phyloP scores from a whole-genome alignment of 768 basidiomycete genomes.

The Mycena maculata region DNA sequence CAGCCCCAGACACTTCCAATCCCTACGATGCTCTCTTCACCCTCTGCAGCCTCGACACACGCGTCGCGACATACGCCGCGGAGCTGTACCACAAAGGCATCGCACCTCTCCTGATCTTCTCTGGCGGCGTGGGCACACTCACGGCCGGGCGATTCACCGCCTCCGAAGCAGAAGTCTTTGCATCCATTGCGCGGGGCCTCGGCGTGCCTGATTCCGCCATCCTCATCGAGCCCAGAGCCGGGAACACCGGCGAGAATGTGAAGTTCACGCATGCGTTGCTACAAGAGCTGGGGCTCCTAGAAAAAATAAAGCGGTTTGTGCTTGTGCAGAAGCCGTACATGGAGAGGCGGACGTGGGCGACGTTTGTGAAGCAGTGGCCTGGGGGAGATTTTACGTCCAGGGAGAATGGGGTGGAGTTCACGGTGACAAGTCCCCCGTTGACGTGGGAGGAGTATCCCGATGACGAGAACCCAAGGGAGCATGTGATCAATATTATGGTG shows the following conservation, averaged over 20 bases:
- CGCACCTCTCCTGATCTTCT: constrained; percentile 31
- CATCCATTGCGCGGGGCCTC: constrained; percentile 24
- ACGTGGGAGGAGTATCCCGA: constrained; percentile 32
- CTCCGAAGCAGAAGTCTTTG: constrained; percentile 28
- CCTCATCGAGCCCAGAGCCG: constrained; percentile 27
- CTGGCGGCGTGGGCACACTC: constrained; percentile 20
- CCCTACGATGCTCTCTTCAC: constrained; percentile 26
- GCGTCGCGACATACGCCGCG: constrained; percentile 31
- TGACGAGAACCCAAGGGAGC: constrained; percentile 25
- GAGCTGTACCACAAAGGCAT: constrained; percentile 28
- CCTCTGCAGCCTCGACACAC: constrained; percentile 34
- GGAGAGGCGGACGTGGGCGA: constrained; percentile 36
- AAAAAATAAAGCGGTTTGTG: constrained; percentile 16
- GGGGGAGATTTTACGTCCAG: background rate
- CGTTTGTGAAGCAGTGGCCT: constrained; percentile 36
- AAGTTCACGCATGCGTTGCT: constrained; percentile 27
- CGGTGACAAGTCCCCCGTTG: constrained; percentile 31
- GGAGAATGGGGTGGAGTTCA: constrained; percentile 10
- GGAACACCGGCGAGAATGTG: constrained; percentile 36
- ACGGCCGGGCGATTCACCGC: constrained; percentile 23
- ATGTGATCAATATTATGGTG: constrained; percentile 33
- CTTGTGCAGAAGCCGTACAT: constrained; percentile 38
- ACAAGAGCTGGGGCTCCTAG: background rate
- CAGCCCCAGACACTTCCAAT: background rate
- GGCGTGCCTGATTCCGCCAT: constrained; percentile 28